Base-by-base conservation (phyloP, 805 yeast genomes). In the Barnettozyma sp. region DNA sequence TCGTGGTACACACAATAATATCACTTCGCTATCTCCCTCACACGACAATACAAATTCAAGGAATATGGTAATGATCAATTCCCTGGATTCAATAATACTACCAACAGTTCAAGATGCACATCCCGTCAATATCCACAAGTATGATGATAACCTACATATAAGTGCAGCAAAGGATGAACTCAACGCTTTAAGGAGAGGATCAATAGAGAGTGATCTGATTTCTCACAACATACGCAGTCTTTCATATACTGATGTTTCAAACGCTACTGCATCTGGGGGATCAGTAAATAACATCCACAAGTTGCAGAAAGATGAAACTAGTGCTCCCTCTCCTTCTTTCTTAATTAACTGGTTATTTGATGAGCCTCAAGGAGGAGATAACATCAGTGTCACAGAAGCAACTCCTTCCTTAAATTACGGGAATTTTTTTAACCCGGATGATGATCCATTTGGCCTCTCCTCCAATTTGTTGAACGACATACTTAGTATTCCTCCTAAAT, bases 91-190 rank as follows among this genome's bases (percentile, higher is more conserved):
- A 6, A 50, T 51, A 19, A 50, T 52, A n/a, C 28, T 52, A 10
- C 56, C 57, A 10, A 48, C 41, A 18, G 39, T 51, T 9, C 48
- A 48, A 15, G 57, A 48, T 26, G 34, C 37, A 16, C 36, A 42
- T 8, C 41, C 47, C 3, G 45, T 48, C 17, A 46, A 46, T 30
- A 42, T 44, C 26, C 55, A 50, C 28, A 43, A 44, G 23, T 49
- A 48, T 33, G 52, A 37, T 20, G 41, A 44, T 34, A 36, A 36
- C 10, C 21, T 42, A 5, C 50, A 47, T 23, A 33, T 52, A 12
- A 56, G 51, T 25, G 59, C 56, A 9, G 59, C 62, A 7, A 44
- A 44, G 6, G 57, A 48, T 5, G 60, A 56, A 18, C 47, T 50
- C 5, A 50, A 50, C 32, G 54, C 51, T 2, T 24, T 49, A 19